These are phyloP conservation scores for Cicer chorassanicum DNA, from an alignment of 306 rosid species.

Conservation along the genomic window DNA sequence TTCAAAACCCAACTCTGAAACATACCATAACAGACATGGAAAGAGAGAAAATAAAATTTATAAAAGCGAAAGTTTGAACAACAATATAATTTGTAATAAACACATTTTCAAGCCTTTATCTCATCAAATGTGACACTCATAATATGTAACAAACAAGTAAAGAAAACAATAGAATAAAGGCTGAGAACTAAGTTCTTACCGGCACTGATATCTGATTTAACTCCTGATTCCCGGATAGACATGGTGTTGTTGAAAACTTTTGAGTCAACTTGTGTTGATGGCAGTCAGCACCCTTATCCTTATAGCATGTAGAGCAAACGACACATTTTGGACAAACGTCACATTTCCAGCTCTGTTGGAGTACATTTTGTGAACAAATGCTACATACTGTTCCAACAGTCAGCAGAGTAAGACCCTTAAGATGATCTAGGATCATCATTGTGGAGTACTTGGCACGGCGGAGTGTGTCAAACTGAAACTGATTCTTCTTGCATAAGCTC, in stretches of 20 bases:
- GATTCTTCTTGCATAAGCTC: conserved; percentile 56
- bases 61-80: neutral
- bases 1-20: no score
- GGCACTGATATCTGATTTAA: neutral
- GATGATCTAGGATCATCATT: conserved; percentile 60
- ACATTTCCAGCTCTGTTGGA: conserved; percentile 52
- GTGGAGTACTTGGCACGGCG: conserved; percentile 71
- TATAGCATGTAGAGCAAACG: conserved; percentile 53
- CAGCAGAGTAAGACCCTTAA: conserved; percentile 14
- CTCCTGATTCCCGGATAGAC: neutral
- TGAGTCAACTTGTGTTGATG: neutral
- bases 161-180: neutral
- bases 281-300: conserved; percentile 43
- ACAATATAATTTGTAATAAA: no score
- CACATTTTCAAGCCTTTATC: no score
- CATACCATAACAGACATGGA: neutral
- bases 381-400: conserved; percentile 40
- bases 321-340: conserved; percentile 51
- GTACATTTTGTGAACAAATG: conserved; percentile 47
- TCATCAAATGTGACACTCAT: no score
- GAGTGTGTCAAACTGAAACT: conserved; percentile 63
- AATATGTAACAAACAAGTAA: neutral
- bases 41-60: neutral
- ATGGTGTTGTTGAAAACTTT: no score
- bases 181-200: neutral